Base-by-base conservation (phyloP, 179 eudicot species). In the Monotropa hypopitys region DNA sequence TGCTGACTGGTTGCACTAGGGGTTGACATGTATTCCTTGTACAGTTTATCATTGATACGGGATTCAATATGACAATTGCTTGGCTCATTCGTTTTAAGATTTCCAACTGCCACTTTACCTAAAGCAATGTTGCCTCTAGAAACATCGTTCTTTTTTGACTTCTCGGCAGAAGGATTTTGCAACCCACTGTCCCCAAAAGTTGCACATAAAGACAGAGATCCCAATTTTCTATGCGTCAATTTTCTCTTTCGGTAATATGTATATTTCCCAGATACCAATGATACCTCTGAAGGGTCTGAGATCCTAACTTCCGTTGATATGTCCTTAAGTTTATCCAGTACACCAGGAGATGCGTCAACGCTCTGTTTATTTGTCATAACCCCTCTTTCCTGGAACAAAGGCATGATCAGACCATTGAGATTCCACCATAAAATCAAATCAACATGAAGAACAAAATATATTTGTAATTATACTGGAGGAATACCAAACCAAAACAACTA, bases 241-340 rank as follows among this genome's bases (percentile, higher is more conserved):
- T 85, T 88, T 76, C 79, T 89, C 84, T 86, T 90, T 69, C 96
- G 96, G 68, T 84, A 80, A 77, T 92, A 94, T 40, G 86, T 90
- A 76, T 84, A 83, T 78, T 88, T 86, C 49, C 84, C 90, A 51
- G 65, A 63, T 57, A 77, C 85, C 45, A 81, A 63, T 42, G 85
- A 26, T 47, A 75, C 81, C 71, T 84, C 87, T 35, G 86, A 83
- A 57, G 85, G 84, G 35, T 84, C 91, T 7, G 85, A 80, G 68
- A 78, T 76, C 56, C 80, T 81, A 81, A 68, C 77, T 75, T 81
- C 80, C 62, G 76, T 85, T 72, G 84, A 81, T 78, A 87, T 84
- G 71, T 87, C 89, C 51, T 69, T 65, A 81, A 75, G 80, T 74
- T 81, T 79, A 43, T 84, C 83, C 75, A 77, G 77, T 40, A 63